These are phyloP conservation scores for Mortierella sp. DNA, from an alignment of 371 early-diverging fungal genomes.

Conservation along the genomic window DNA sequence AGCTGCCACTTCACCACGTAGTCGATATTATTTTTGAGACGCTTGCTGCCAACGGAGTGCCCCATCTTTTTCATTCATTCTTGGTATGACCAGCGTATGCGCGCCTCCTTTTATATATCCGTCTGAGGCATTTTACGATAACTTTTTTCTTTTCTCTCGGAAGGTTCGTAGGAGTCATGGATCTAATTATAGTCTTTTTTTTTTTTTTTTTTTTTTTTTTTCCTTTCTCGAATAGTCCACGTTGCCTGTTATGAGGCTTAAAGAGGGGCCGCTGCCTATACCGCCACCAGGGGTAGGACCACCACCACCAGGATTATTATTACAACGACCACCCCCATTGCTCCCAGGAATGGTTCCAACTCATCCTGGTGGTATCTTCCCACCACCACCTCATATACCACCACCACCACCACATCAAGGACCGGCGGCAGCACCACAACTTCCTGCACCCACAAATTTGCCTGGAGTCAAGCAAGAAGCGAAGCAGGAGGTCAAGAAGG, in stretches of 20 bases:
- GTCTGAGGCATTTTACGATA: background rate
- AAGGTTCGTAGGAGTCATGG: background rate
- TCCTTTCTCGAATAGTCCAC: constrained; percentile 9
- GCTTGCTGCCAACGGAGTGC: constrained; percentile 35
- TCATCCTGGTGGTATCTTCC: constrained; percentile 24
- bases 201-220: too few relatives aligned
- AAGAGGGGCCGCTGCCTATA: constrained; percentile 45
- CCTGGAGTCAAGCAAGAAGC: constrained; percentile 21
- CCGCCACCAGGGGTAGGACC: constrained; percentile 54
- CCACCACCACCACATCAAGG: constrained; percentile 24
- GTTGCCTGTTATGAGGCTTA: constrained; percentile 35
- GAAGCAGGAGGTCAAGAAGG: constrained; percentile 37
- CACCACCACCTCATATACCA: constrained; percentile 22
- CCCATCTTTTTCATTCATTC: constrained; percentile 52
- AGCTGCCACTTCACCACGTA: constrained; percentile 49
- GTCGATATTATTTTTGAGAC: constrained; percentile 54
- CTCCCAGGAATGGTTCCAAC: constrained; percentile 43
- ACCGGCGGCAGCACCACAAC: constrained; percentile 11
- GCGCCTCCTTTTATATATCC: too few relatives aligned
- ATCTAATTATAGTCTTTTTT: background rate
- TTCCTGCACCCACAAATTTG: constrained; percentile 6
- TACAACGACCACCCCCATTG: constrained; percentile 28
- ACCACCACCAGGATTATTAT: constrained; percentile 49
- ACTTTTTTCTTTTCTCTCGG: background rate
- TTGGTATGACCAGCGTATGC: constrained; percentile 22